A percentile compares a stretch with the other conserved stretches of the same genome.
Evolutionary conservation across 2,329 filamentous ascomycete genomes (phyloP).

Genomic region (Leptographium wingfieldii): DNA sequence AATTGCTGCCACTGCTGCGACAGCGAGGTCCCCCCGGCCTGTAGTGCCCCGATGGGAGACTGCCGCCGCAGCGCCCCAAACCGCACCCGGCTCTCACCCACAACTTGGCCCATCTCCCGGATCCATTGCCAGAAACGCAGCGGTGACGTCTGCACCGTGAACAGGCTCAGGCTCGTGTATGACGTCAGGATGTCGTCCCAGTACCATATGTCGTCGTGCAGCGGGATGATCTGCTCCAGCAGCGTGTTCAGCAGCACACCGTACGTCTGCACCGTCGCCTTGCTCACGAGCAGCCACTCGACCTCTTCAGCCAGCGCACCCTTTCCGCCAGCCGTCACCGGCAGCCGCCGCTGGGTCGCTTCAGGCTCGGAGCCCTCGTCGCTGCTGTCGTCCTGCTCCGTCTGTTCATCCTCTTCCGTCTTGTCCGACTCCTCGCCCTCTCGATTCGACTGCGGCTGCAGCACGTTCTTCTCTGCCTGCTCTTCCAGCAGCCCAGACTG

Average conservation of each 20-base stretch:
- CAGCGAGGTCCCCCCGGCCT: constrained; percentile 20
- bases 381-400: neutral
- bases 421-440: neutral
- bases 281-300: constrained; percentile 83
- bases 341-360: neutral
- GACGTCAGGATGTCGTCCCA: constrained; percentile 85
- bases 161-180: constrained; percentile 65
- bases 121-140: constrained; percentile 60
- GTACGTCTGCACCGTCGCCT: constrained; percentile 84
- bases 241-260: constrained; percentile 66
- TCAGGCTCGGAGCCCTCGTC: neutral
- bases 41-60: constrained; percentile 11
- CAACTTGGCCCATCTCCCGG: constrained; percentile 43
- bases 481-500: constrained; percentile 43
- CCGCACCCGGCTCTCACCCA: constrained; percentile 42
- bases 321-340: constrained; percentile 14
- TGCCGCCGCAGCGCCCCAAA: constrained; percentile 17
- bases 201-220: constrained; percentile 85
- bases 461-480: constrained; percentile 16
- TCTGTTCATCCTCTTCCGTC: neutral
- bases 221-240: constrained; percentile 67
- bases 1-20: constrained; percentile 53
- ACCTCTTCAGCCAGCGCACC: constrained; percentile 60
- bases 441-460: neutral
- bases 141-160: constrained; percentile 78